Evolutionary conservation across 257 asterid genomes (phyloP).

Genomic region (Apocynum venetum): DNA sequence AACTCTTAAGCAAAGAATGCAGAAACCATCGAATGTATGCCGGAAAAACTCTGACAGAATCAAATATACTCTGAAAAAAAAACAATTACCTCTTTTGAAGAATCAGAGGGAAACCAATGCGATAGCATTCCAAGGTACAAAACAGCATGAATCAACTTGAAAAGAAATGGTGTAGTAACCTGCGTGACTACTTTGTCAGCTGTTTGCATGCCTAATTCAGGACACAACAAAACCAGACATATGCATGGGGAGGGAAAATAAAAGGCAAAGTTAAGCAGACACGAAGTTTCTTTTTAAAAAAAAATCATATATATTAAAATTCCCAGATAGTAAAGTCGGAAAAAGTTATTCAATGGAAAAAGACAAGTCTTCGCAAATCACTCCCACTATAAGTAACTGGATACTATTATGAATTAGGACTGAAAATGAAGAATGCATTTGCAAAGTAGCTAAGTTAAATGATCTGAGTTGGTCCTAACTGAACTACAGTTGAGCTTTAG

Average conservation of each 20-base stretch:
- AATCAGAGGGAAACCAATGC: constrained; percentile 69
- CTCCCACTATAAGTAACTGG: not conserved
- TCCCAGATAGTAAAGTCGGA: not conserved
- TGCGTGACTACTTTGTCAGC: constrained; percentile 35
- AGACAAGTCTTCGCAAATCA: not conserved
- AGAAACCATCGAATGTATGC: constrained; percentile 17
- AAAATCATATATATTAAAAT: not conserved
- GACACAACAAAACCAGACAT: not conserved
- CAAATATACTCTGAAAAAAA: not conserved
- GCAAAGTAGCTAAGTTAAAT: not conserved
- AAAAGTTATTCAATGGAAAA: not conserved
- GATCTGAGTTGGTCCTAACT: not conserved
- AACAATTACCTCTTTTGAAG: constrained; percentile 46
- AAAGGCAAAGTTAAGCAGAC: not conserved
- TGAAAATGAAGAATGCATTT: not conserved
- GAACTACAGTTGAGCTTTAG: not conserved
- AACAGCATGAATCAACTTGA: constrained; percentile 80
- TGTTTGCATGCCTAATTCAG: not conserved
- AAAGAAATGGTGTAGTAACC: constrained; percentile 80
- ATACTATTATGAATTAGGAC: not conserved
- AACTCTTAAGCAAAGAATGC: constrained; percentile 26
- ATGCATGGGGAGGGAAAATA: not conserved
- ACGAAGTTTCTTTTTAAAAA: not conserved
- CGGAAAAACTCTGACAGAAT: not conserved
- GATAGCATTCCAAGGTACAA: constrained; percentile 70